phyloP scores from a whole-genome alignment of 306 rosid genomes.

The Lablab purpureus region DNA sequence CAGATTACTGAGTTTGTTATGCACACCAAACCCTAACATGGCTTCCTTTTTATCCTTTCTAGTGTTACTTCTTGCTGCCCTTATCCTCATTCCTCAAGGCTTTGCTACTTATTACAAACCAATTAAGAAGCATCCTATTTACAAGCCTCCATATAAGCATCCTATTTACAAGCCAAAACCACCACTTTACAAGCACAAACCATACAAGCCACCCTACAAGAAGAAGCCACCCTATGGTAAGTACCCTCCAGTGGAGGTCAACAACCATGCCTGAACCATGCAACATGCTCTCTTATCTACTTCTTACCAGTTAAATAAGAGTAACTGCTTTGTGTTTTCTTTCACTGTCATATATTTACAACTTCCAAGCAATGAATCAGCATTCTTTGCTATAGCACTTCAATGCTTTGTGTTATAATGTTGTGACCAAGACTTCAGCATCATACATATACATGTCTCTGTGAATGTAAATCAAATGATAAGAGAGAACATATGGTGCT shows the following conservation, averaged over 20 bases:
- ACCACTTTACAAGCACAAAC: neutral
- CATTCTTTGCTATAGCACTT: neutral
- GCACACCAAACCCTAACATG: neutral
- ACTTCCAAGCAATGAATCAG: neutral
- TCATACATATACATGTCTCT: neutral
- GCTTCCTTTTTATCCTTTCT: conserved; percentile 10
- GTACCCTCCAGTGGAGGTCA: neutral
- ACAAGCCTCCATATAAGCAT: neutral
- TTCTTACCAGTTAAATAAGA: neutral
- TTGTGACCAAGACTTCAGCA: neutral
- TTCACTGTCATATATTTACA: neutral
- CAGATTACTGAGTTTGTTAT: neutral
- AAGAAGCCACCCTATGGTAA: conserved; percentile 24
- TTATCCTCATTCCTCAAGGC: conserved; percentile 28
- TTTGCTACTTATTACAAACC: conserved; percentile 14
- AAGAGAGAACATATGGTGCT: neutral
- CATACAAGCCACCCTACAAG: conserved; percentile 5
- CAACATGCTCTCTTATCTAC: neutral
- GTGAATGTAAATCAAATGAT: neutral
- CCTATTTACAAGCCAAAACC: neutral
- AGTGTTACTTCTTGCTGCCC: conserved; percentile 28
- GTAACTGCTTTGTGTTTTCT: neutral
- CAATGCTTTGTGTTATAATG: neutral
- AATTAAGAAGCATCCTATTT: neutral
- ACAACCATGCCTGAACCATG: neutral